Evolutionary conservation across 179 eudicot species (phyloP).

Genomic region (Silene vulgaris): DNA sequence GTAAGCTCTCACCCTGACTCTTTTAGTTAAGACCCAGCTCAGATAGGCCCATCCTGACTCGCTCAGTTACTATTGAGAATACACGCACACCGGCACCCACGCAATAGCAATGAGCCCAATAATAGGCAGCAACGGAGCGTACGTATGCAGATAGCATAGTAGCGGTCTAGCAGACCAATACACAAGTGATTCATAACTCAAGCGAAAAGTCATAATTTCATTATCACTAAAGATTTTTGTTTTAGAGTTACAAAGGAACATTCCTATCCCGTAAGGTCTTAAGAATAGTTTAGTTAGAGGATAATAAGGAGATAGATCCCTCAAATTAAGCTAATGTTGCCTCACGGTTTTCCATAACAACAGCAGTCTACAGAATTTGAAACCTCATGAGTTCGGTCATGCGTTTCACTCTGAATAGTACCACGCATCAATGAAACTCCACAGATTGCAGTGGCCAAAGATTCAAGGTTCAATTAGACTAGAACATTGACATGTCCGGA

Average conservation of each 20-base stretch:
- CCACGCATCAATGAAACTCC: not conserved
- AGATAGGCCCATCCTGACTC: not conserved
- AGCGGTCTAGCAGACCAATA: not conserved
- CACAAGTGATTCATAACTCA: not conserved
- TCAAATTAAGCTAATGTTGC: not conserved
- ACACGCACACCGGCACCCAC: not conserved
- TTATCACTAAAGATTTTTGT: not conserved
- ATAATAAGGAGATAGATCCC: not conserved
- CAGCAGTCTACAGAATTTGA: not conserved
- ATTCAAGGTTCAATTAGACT: slow-evolving; percentile 20
- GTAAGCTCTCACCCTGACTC: not conserved
- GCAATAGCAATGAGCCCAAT: not conserved
- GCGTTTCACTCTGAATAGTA: not conserved
- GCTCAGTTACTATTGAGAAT: not conserved
- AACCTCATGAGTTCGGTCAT: slow-evolving; percentile 11
- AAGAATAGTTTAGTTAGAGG: not conserved
- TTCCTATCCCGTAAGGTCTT: not conserved
- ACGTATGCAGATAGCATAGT: not conserved
- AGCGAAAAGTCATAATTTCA: not conserved
- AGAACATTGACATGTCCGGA: slow-evolving; percentile 77
- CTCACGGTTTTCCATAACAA: not conserved
- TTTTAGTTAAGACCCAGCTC: not conserved
- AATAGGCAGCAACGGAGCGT: not conserved
- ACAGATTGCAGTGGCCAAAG: not conserved
- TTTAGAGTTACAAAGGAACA: not conserved